phyloP scores from a whole-genome alignment of 441 rosid species.

The Rhodomyrtus psidioides region DNA sequence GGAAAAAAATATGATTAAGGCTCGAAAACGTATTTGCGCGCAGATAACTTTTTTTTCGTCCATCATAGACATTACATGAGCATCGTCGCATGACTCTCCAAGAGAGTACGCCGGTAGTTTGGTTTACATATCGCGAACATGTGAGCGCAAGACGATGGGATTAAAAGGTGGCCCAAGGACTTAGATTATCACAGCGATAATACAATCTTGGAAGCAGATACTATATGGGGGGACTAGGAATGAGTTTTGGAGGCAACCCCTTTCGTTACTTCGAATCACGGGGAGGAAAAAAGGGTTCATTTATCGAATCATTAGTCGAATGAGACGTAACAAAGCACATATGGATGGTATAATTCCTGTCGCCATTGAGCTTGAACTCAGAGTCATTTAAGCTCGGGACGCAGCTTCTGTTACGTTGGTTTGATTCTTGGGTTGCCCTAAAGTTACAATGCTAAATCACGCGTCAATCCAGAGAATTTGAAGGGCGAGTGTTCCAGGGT shows the following conservation, averaged over 20 bases:
- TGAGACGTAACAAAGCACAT: too few species aligned
- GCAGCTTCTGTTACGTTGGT: neutral
- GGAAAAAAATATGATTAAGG: neutral
- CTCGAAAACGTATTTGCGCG: neutral
- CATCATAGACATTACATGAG: neutral
- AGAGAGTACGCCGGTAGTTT: neutral
- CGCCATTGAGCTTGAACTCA: neutral
- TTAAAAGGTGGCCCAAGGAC: neutral
- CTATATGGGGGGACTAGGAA: neutral
- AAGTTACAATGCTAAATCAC: neutral
- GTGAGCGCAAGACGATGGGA: neutral
- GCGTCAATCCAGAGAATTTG: neutral
- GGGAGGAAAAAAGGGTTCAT: accelerated
- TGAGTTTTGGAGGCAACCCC: neutral
- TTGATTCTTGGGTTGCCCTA: neutral
- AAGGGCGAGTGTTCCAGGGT: neutral
- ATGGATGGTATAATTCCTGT: neutral
- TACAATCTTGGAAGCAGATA: neutral
- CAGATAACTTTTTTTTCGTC: neutral
- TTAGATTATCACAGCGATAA: neutral
- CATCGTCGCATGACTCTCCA: neutral
- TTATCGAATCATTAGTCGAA: neutral
- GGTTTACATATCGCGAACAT: neutral
- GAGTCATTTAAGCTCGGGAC: neutral
- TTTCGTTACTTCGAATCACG: neutral